phyloP scores from a whole-genome alignment of 306 rosid genomes.

The Glycine latifolia region DNA sequence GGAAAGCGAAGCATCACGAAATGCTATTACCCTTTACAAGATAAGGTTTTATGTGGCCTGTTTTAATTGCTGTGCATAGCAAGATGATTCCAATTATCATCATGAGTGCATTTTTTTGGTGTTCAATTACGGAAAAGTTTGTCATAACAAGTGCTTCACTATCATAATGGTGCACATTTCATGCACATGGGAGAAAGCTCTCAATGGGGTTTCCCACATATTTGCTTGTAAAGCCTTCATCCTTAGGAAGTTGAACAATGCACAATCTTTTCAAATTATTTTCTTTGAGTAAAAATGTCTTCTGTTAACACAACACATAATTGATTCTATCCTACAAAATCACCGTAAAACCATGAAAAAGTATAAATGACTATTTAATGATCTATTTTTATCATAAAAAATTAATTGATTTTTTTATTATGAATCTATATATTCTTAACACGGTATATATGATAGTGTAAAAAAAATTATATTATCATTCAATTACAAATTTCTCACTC shows the following conservation, averaged over 20 bases:
- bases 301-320: too few species aligned
- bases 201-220: constrained; percentile 1
- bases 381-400: too few species aligned
- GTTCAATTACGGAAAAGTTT: constrained; percentile 27
- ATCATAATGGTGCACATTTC: constrained; percentile 39
- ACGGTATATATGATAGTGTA: too few species aligned
- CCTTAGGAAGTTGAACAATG: not conserved
- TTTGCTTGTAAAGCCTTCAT: constrained; percentile 15
- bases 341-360: too few species aligned
- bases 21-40: constrained; percentile 20
- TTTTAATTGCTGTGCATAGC: not conserved
- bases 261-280: not conserved
- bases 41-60: constrained; percentile 34
- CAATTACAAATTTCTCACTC: too few species aligned
- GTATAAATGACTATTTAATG: too few species aligned
- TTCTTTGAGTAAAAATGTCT: too few species aligned
- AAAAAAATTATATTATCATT: too few species aligned
- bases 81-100: constrained; percentile 29
- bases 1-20: constrained; percentile 34
- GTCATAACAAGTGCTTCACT: constrained; percentile 37
- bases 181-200: constrained; percentile 36
- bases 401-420: too few species aligned
- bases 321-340: too few species aligned
- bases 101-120: constrained; percentile 20
- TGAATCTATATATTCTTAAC: too few species aligned